Base-by-base conservation (phyloP, 1,284 basidiomycete genomes). In the Earliella scabrosa region DNA sequence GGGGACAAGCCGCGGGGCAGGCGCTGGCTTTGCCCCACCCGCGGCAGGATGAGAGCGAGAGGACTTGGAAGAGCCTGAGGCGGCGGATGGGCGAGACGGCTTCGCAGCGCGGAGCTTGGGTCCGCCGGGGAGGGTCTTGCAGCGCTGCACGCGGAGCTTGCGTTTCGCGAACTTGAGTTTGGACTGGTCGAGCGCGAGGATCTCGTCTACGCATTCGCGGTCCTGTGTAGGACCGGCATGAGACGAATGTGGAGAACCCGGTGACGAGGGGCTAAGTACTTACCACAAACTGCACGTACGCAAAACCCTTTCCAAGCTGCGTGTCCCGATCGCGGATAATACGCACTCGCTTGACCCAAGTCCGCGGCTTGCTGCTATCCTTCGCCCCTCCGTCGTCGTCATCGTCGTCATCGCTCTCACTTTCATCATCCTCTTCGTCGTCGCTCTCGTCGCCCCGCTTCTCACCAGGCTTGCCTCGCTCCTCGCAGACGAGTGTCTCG, bases 241-340 rank as follows among this genome's bases (percentile, higher is more conserved):
- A 45, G 23, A 24, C 27, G 50, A 48, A 56, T 11, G 29, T 31
- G 27, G 29, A n/a, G 39, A 49, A n/a, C n/a, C n/a, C n/a, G n/a
- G n/a, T 14, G 38, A 43, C 5, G 39, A 41, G 20, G 23, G 23
- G 8, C 11, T n/a, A 20, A 14, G 8, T 7, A 82, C 88, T 67
- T 71, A 94, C 95, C 50, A 78, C 71, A 64, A 98, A 95, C 64
- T 94, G 88, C 9, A 98, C 88, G 71, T 98, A 98, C 10, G 90
- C 96, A 69, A 99, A 97, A 1, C 97, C 97, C 75, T 98, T 98
- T n/a, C 97, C 97, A 32, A 98, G 82, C 65, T 96, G 95, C 0
- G 95, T 97, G 54, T 94, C 94, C 64, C 86, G 86, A 73, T 99
- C 97, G 43, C 95, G 83, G 43, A 99, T 82, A 58, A 98, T 86